Conservation (phyloP, 768 basidiomycete genomes). For the Cyathus striatus region DNA sequence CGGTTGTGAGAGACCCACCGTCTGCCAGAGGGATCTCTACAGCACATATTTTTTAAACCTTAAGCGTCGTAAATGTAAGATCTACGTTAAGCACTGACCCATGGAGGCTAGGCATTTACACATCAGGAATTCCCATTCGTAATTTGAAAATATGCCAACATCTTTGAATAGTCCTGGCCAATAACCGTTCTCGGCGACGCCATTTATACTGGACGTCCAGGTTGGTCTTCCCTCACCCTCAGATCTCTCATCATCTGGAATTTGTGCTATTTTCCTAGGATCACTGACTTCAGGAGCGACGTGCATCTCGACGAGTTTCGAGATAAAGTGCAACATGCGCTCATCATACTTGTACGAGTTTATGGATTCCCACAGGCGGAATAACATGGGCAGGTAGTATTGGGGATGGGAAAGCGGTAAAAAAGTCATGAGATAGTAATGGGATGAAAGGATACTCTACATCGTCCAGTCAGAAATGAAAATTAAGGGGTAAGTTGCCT, state of each 20-base stretch:
- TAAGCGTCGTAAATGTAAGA: constrained; percentile 3
- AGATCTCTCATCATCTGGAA: constrained; percentile 66
- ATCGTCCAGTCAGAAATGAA: too few relatives aligned
- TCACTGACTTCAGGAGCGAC: constrained; percentile 73
- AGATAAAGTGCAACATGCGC: constrained; percentile 80
- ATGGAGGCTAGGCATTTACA: constrained; percentile 82
- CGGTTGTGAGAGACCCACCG: constrained; percentile 69
- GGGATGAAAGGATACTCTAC: constrained; percentile 71
- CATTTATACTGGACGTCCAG: constrained; percentile 37
- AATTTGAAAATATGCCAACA: constrained; percentile 82
- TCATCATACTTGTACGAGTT: constrained; percentile 90
- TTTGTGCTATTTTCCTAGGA: constrained; percentile 57
- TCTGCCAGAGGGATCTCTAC: constrained; percentile 71
- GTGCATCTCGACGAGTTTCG: constrained; percentile 75
- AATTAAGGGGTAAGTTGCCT: too few relatives aligned
- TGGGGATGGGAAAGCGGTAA: constrained; percentile 83
- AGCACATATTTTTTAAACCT: too few relatives aligned
- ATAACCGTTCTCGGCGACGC: constrained; percentile 27
- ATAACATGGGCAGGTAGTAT: constrained; percentile 76
- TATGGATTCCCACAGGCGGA: constrained; percentile 83
- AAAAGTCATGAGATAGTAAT: constrained; percentile 84
- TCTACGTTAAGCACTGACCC: constrained; percentile 40
- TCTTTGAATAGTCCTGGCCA: constrained; percentile 82
- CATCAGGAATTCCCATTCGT: constrained; percentile 84
- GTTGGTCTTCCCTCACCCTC: constrained; percentile 56